Evolutionary conservation across 2,329 filamentous ascomycete species (phyloP), one percentile per base, ranked within the genome.

Genomic region (Calonectria fujianensis): DNA sequence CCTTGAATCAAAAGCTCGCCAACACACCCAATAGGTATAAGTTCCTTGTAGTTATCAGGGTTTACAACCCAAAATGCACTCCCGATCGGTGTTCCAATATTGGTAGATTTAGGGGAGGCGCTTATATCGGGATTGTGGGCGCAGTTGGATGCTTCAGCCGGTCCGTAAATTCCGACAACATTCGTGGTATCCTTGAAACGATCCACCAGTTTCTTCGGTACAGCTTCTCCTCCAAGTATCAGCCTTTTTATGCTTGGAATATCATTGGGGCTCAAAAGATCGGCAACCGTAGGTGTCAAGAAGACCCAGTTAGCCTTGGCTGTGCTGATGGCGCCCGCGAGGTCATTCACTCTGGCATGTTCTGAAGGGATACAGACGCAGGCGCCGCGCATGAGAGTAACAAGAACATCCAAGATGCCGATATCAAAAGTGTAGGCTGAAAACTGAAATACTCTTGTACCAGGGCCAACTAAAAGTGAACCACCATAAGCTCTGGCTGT

Each of bases 351-450:
- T 6, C 68, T 64, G 20, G 61, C 64, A 4, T 45, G 37, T 27
- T 87, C 84, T 0, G 83, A 84, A 1, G 85, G 83, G 6, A 87
- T 79, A 54, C 85, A 86, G 2, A 87, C 78, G 48, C 83, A 85
- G 9, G 83, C 86, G 50, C 86, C 86, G 18, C 80, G 75, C 48
- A 84, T 79, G 8, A 87, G 81, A 9, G 85, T 85, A 0, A 82
- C 84, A 35, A 86, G 83, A 69, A 86, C 84, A 68, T 86, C 85
- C 37, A 81, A 78, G 1, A 86, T 75, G 27, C 83, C 82, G 64
- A 83, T 85, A 68, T 87, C 85, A 31, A 86, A 87, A 3, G 83
- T 84, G 75, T 86, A 85, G 2, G 82, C 76, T 18, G 77, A 74
- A 31, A 81, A 83, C 54, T 82, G 79, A 67, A 78, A 51, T 8